phyloP scores from a whole-genome alignment of 2,329 filamentous ascomycete species.

The Colletotrichum sp. region DNA sequence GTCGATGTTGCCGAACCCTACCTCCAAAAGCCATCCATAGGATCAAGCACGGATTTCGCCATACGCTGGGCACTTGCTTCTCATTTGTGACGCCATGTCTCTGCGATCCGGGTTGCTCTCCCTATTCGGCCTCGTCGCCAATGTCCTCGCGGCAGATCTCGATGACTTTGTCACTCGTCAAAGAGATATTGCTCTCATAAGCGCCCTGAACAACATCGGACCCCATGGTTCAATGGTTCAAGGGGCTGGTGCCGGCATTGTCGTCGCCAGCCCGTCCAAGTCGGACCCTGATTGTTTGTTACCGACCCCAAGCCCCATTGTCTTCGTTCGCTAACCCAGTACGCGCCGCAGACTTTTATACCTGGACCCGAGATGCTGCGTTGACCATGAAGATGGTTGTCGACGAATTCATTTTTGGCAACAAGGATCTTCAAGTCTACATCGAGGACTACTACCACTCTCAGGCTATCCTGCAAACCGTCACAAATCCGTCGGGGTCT shows the following conservation, averaged over 20 bases:
- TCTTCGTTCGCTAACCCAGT: neutral
- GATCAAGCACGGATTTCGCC: neutral
- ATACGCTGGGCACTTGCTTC: neutral
- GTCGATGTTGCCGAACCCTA: neutral
- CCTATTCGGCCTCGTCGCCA: neutral
- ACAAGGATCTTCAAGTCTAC: constrained; percentile 45
- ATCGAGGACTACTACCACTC: constrained; percentile 59
- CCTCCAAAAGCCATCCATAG: neutral
- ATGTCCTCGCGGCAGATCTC: constrained; percentile 2
- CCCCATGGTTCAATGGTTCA: constrained; percentile 50
- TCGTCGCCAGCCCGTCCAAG: constrained; percentile 62
- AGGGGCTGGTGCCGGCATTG: constrained; percentile 53
- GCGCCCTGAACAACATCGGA: constrained; percentile 61
- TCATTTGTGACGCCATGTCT: neutral
- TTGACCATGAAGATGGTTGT: constrained; percentile 57
- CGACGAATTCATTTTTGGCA: constrained; percentile 54
- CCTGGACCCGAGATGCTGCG: constrained; percentile 62
- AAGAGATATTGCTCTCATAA: constrained; percentile 51
- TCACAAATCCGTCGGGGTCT: constrained; percentile 58
- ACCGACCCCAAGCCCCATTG: neutral
- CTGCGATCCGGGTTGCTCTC: neutral
- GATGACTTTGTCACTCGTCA: constrained; percentile 46
- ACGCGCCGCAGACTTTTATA: constrained; percentile 55
- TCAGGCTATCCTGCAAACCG: constrained; percentile 56
- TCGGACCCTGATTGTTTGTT: constrained; percentile 56